Base-by-base conservation (phyloP, 2,329 filamentous ascomycete genomes). In the Colletotrichum caudatum region DNA sequence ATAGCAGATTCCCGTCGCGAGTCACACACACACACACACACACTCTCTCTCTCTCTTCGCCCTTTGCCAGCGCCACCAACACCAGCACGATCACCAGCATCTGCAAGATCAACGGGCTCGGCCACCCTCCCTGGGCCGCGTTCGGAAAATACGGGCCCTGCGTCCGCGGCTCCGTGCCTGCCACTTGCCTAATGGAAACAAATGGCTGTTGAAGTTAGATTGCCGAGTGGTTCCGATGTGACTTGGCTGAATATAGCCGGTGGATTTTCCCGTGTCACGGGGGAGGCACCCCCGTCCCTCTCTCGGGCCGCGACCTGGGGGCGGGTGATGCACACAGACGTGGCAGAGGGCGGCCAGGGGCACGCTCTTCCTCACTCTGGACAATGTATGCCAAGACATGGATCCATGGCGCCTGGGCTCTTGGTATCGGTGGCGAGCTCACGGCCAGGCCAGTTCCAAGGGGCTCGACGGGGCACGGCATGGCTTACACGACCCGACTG, bases 231-330 rank as follows among this genome's bases (percentile, higher is more conserved):
- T 37, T 8, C 18, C 53, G 26, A 65, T 65, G 50, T 48, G n/a
- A 65, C 66, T n/a, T 4, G 41, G 20, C 0, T 65, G 66, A 26
- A 65, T 65, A 53, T 65, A 65, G 20, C 66, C 66, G 66, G 66
- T 46, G 29, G 16, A 26, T 65, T 65, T 20, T 54, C 18, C 61
- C 66, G 58, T 26, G 29, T 63, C n/a, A 56, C 58, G 29, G 8
- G 50, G 33, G 18, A 14, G 26, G 14, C 26, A 7, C 3, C 16
- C 33, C 57, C 37, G 8, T 44, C 44, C 12, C 5, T 8, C 33
- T 44, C 29, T 35, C 44, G 26, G 54, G 29, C 51, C 29, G 51
- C 18, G 3, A 35, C 11, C 16, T 20, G 35, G 1, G 1, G 12
- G 29, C n/a, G 51, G 6, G 12, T 35, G 51, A n/a, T 54, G n/a